Percentiles rank a stretch among this genome's conserved stretches.
Evolutionary conservation across 116 monocot genomes (phyloP).

Genomic region (Trichopus zeylanicus): DNA sequence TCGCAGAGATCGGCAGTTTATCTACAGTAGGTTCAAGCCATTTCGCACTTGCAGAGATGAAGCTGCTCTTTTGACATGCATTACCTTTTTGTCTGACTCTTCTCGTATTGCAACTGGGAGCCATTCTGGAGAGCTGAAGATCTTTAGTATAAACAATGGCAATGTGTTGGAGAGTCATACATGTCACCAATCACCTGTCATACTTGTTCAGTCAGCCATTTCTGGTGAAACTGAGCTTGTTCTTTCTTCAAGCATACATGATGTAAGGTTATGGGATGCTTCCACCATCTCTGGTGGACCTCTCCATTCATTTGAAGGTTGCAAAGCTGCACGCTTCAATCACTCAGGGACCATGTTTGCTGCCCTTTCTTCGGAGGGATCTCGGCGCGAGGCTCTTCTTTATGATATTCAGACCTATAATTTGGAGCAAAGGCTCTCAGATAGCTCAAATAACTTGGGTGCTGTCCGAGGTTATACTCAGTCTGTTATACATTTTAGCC

Average conservation of each 20-base stretch:
- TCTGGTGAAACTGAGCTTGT: constrained; percentile 50
- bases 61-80: constrained; percentile 63
- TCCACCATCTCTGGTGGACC: constrained; percentile 64
- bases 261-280: constrained; percentile 89
- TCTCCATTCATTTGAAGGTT: constrained; percentile 85
- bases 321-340: constrained; percentile 85
- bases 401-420: constrained; percentile 84
- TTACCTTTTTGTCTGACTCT: constrained; percentile 71
- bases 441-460: constrained; percentile 27
- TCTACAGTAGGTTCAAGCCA: constrained; percentile 91
- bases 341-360: constrained; percentile 77
- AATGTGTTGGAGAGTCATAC: constrained; percentile 57
- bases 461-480: constrained; percentile 36
- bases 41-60: constrained; percentile 88
- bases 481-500: constrained; percentile 86
- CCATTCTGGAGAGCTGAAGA: constrained; percentile 80
- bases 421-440: constrained; percentile 45
- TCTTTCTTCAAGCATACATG: constrained; percentile 65
- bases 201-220: constrained; percentile 54
- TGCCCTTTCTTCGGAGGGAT: constrained; percentile 57
- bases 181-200: constrained; percentile 65
- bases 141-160: constrained; percentile 73
- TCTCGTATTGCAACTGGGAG: constrained; percentile 71
- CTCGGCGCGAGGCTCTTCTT: constrained; percentile 65
- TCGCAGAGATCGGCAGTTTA: constrained; percentile 84